Percentiles rank a stretch among this genome's conserved stretches.
phyloP scores from a whole-genome alignment of 306 rosid genomes.

The Sophora flavescens region DNA sequence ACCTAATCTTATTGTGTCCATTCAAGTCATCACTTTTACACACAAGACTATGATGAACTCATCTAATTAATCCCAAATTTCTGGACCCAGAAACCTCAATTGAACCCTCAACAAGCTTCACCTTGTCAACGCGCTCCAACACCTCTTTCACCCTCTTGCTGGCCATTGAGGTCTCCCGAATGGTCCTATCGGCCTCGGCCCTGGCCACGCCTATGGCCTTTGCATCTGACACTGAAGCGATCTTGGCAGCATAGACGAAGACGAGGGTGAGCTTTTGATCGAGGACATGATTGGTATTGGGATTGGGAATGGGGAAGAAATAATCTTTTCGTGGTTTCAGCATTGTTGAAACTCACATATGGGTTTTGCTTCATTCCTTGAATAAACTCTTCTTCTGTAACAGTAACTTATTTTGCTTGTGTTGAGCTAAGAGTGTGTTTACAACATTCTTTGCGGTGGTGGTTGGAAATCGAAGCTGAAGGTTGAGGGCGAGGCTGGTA shows the following conservation, averaged over 20 bases:
- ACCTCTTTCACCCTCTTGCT: conserved; percentile 74
- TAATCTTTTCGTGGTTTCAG: no score
- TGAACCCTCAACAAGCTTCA: conserved; percentile 40
- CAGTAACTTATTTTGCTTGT: no score
- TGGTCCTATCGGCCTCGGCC: conserved; percentile 60
- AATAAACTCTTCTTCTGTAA: no score
- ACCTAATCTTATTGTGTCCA: neutral
- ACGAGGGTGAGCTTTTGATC: conserved; percentile 54
- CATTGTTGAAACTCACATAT: no score
- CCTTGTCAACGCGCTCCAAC: conserved; percentile 49
- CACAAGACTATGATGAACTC: neutral
- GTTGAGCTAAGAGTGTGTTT: no score
- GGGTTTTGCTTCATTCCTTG: no score
- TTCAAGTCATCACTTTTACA: conserved; percentile 21
- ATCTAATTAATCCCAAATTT: conserved; percentile 31
- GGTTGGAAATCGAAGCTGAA: no score
- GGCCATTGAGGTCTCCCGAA: conserved; percentile 61
- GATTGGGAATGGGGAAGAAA: conserved; percentile 59
- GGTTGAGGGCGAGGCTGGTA: no score
- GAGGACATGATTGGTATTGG: conserved; percentile 12
- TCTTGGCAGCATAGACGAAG: conserved; percentile 73
- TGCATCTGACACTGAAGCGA: conserved; percentile 55
- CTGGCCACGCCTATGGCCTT: conserved; percentile 50
- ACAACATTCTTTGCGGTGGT: no score
- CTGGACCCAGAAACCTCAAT: conserved; percentile 50